Conservation (phyloP, 2,329 filamentous ascomycete species). For the Alternaria sp. region DNA sequence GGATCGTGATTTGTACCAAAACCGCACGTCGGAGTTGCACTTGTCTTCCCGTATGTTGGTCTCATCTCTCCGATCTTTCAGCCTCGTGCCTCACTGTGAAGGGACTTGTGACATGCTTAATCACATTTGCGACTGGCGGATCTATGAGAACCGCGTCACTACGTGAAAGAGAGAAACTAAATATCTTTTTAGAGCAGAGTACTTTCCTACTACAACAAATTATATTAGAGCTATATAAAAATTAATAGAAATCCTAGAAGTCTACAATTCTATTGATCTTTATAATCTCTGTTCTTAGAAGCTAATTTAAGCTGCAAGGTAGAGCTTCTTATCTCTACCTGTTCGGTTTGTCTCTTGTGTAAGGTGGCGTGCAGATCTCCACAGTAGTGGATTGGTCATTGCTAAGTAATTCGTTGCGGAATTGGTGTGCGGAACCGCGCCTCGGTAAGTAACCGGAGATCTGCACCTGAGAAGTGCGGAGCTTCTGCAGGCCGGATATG, state of each 20-base stretch:
- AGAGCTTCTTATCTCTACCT: too few relatives aligned
- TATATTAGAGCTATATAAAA: too few relatives aligned
- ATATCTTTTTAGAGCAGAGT: too few relatives aligned
- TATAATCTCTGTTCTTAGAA: too few relatives aligned
- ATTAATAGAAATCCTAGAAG: too few relatives aligned
- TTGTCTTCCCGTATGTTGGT: background rate
- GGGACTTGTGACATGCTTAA: background rate
- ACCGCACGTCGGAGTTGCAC: background rate
- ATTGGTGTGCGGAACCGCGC: constrained; percentile 11
- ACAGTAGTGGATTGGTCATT: constrained; percentile 14
- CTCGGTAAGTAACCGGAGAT: constrained; percentile 16
- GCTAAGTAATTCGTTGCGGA: constrained; percentile 19
- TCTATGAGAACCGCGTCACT: background rate
- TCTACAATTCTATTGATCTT: too few relatives aligned
- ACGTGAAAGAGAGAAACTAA: too few relatives aligned
- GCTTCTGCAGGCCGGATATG: constrained; percentile 18
- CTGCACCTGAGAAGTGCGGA: constrained; percentile 17
- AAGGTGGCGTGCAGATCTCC: background rate
- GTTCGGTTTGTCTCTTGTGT: too few relatives aligned
- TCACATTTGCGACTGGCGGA: background rate
- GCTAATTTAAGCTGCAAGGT: too few relatives aligned
- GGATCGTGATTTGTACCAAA: background rate
- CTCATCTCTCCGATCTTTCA: background rate
- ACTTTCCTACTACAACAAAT: too few relatives aligned
- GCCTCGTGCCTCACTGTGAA: background rate